These are phyloP conservation scores for Saccharomycopsis phalli DNA, from an alignment of 1,139 yeast species.

Conservation along the genomic window DNA sequence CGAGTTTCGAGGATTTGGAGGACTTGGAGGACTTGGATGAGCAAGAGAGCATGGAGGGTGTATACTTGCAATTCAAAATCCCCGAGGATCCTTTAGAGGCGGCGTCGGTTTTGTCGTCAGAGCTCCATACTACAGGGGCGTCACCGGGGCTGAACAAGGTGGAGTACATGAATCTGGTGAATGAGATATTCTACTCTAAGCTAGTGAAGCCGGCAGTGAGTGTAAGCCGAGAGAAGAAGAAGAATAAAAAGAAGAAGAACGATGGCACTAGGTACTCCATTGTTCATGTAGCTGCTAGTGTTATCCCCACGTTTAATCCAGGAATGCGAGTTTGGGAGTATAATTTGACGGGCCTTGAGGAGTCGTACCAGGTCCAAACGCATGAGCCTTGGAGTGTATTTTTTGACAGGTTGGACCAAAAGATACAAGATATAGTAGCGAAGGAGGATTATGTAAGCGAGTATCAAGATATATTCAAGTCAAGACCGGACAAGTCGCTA, in stretches of 20 bases:
- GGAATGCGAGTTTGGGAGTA: conserved; percentile 82
- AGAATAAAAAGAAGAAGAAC: conserved; percentile 32
- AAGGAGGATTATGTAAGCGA: conserved; percentile 24
- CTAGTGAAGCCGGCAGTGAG: conserved; percentile 21
- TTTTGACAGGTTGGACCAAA: conserved; percentile 38
- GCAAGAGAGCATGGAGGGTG: conserved; percentile 10
- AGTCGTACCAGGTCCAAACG: conserved; percentile 20
- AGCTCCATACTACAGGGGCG: conserved; percentile 40
- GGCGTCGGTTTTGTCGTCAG: conserved; percentile 25
- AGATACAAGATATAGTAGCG: conserved; percentile 22
- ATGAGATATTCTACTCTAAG: conserved; percentile 42
- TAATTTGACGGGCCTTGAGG: conserved; percentile 48
- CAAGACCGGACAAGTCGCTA: conserved; percentile 48
- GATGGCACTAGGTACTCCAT: conserved; percentile 53
- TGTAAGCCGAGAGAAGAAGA: conserved; percentile 22
- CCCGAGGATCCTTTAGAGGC: conserved; percentile 23
- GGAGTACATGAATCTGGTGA: conserved; percentile 45
- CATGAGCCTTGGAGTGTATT: conserved; percentile 48
- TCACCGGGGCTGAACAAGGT: conserved; percentile 47
- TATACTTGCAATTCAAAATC: conserved; percentile 22
- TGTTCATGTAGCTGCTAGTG: conserved; percentile 63
- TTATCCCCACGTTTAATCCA: conserved; percentile 82
- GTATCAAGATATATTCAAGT: conserved; percentile 26
- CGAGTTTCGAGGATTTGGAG: conserved; percentile 11
- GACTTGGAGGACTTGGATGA: conserved; percentile 21